These are phyloP conservation scores for Ephemerocybe angulata DNA, from an alignment of 768 basidiomycete species.

Conservation along the genomic window DNA sequence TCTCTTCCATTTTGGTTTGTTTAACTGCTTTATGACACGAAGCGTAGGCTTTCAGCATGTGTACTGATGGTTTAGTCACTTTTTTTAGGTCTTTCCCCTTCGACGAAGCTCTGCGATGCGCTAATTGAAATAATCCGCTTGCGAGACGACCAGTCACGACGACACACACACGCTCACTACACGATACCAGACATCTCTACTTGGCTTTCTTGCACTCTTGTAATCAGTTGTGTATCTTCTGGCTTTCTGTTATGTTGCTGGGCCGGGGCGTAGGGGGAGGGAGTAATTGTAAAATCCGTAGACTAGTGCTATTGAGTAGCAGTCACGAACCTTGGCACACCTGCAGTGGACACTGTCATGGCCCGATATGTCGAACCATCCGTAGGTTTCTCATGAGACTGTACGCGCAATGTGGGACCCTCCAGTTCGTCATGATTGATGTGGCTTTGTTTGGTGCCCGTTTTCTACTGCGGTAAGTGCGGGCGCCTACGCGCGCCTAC, in stretches of 20 bases:
- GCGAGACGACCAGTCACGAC: too few species aligned
- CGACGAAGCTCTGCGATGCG: not conserved
- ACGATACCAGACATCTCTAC: not conserved
- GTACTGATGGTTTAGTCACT: constrained; percentile 6
- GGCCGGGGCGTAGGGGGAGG: too few species aligned
- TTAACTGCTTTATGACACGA: not conserved
- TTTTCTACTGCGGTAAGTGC: too few species aligned
- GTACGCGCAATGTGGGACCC: too few species aligned
- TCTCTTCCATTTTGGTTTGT: constrained; percentile 3
- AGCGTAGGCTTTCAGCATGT: not conserved
- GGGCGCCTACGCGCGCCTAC: constrained; percentile 14
- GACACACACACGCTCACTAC: constrained; percentile 1
- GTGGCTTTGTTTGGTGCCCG: too few species aligned
- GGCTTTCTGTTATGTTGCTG: not conserved
- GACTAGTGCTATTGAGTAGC: too few species aligned
- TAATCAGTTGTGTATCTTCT: not conserved
- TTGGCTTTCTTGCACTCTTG: not conserved
- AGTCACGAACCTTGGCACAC: too few species aligned
- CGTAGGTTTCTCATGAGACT: too few species aligned
- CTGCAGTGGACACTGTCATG: too few species aligned
- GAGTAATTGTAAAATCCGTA: too few species aligned
- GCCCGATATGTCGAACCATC: too few species aligned
- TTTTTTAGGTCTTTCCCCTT: constrained; percentile 6
- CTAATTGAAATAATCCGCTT: not conserved
- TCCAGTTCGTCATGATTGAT: too few species aligned